phyloP scores from a whole-genome alignment of 352 stramenopile genomes.

The Plasmopara viticola region DNA sequence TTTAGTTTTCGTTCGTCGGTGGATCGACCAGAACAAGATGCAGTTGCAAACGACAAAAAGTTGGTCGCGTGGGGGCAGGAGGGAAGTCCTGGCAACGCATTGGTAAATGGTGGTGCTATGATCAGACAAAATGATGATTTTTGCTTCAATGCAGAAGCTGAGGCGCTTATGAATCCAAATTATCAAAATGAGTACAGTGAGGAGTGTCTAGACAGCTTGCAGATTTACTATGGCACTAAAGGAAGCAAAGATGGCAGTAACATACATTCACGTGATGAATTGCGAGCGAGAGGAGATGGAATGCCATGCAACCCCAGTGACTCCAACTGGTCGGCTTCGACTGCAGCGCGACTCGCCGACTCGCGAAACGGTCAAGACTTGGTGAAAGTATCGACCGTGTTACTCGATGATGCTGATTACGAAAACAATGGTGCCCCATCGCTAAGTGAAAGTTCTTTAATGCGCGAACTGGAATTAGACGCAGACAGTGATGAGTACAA shows the following conservation, averaged over 20 bases:
- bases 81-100: slow-evolving; percentile 5
- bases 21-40: slow-evolving; percentile 7
- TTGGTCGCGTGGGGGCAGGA: slow-evolving; percentile 13
- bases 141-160: slow-evolving; percentile 45
- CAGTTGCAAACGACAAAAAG: slow-evolving; percentile 7
- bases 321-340: slow-evolving; percentile 6
- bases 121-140: slow-evolving; percentile 25
- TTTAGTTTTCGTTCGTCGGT: slow-evolving; percentile 3
- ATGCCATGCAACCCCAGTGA: slow-evolving; percentile 1
- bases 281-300: slow-evolving; percentile 3
- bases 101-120: slow-evolving; percentile 1
- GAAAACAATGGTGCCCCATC: slow-evolving; percentile 16
- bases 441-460: slow-evolving; percentile 55
- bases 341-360: slow-evolving; percentile 1
- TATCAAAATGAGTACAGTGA: slow-evolving; percentile 77
- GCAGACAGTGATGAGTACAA: slow-evolving; percentile 37
- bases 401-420: slow-evolving; percentile 26
- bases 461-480: slow-evolving; percentile 50
- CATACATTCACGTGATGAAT: slow-evolving; percentile 3
- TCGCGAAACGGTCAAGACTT: slow-evolving; percentile 20
- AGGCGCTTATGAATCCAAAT: slow-evolving; percentile 74
- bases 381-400: slow-evolving; percentile 21
- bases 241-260: slow-evolving; percentile 17
- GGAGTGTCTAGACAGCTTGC: slow-evolving; percentile 70
- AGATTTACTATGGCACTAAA: slow-evolving; percentile 55